These are phyloP conservation scores for Aspergillus pseudoterreus DNA, from an alignment of 2,329 filamentous ascomycete species.

Conservation along the genomic window DNA sequence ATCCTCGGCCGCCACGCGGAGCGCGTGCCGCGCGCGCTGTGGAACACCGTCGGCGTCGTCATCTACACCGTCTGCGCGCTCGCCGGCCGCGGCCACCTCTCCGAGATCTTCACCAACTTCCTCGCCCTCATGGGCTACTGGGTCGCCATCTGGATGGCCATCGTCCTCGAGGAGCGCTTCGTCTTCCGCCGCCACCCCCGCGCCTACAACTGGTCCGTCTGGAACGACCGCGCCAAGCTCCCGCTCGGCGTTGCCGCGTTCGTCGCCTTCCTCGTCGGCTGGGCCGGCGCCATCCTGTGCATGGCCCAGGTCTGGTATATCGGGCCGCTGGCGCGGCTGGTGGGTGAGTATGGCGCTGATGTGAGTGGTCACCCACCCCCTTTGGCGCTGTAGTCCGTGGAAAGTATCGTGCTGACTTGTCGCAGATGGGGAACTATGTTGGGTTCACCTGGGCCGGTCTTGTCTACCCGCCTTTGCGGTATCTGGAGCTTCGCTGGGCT, in stretches of 20 bases:
- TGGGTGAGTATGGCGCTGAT: conserved; percentile 58
- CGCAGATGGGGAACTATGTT: conserved; percentile 56
- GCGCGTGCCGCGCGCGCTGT: conserved; percentile 59
- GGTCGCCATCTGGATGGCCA: conserved; percentile 63
- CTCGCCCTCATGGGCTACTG: conserved; percentile 69
- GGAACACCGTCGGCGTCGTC: conserved; percentile 60
- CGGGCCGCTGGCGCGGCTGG: conserved; percentile 57
- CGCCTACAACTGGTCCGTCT: conserved; percentile 58
- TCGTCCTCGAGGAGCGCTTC: conserved; percentile 56
- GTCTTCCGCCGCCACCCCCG: conserved; percentile 52
- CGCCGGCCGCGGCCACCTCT: conserved; percentile 58
- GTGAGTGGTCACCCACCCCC: conserved; percentile 33
- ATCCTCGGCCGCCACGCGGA: conserved; percentile 59
- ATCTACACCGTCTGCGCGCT: conserved; percentile 64
- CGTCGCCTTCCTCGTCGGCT: conserved; percentile 60
- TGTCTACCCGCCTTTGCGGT: conserved; percentile 54
- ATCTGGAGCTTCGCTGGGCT: conserved; percentile 49
- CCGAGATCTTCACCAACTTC: conserved; percentile 66
- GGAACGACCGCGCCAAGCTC: conserved; percentile 57
- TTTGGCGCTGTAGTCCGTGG: conserved; percentile 1
- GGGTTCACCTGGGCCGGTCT: conserved; percentile 58
- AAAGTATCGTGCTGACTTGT: conserved; percentile 8
- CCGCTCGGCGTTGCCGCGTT: conserved; percentile 62
- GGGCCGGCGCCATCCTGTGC: conserved; percentile 61
- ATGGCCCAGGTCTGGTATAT: conserved; percentile 70